phyloP scores from a whole-genome alignment of 1,139 yeast genomes.

The Scheffersomyces parashehatae region DNA sequence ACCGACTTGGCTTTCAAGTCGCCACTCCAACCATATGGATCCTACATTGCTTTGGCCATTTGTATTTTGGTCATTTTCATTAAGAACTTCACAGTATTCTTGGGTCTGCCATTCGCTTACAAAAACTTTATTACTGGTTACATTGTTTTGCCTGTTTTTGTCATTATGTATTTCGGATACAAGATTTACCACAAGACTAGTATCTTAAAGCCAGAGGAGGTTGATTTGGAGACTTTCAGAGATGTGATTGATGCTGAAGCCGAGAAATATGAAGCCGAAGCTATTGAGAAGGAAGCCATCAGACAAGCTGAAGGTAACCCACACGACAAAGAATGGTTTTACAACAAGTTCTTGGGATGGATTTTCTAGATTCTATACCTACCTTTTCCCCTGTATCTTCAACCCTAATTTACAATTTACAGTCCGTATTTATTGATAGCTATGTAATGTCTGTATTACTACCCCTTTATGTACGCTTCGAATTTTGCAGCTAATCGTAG shows the following conservation, averaged over 20 bases:
- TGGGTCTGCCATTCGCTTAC: conserved; percentile 54
- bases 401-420: too few species aligned
- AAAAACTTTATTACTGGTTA: conserved; percentile 74
- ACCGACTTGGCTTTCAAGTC: conserved; percentile 56
- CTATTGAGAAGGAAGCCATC: conserved; percentile 40
- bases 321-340: conserved; percentile 49
- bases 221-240: conserved; percentile 63
- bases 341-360: conserved; percentile 58
- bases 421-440: too few species aligned
- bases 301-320: conserved; percentile 50
- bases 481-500: too few species aligned
- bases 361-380: conserved; percentile 32
- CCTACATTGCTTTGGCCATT: conserved; percentile 57
- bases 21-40: conserved; percentile 68
- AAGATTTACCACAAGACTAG: conserved; percentile 56
- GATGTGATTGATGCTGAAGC: conserved; percentile 72
- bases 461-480: too few species aligned
- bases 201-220: conserved; percentile 54
- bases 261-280: conserved; percentile 49
- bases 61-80: conserved; percentile 59
- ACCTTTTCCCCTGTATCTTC: too few species aligned
- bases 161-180: conserved; percentile 57
- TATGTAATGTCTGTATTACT: too few species aligned
- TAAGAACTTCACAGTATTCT: conserved; percentile 74
- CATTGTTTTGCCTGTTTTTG: conserved; percentile 70